Base-by-base conservation (phyloP, 768 basidiomycete species). In the Gyrodon lividus region DNA sequence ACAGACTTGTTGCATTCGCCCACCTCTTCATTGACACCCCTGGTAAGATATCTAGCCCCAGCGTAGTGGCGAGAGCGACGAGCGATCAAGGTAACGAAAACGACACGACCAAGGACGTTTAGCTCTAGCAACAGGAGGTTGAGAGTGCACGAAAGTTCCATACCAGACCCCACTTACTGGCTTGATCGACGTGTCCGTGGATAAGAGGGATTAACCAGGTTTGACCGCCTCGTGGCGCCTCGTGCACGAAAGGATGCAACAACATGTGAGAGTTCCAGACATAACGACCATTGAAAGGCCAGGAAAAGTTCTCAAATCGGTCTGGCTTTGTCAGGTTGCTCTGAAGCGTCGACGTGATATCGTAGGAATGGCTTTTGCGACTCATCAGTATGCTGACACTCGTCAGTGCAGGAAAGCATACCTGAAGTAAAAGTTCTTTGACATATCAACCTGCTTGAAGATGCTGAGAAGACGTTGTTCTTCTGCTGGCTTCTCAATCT, bases 401-500 rank as follows among this genome's bases (percentile, higher is more conserved):
- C 6, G 17, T 19, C 39, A 1, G 6, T 1, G 19, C 28, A 5
- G 30, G 47, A 31, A 51, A 24, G 51, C 65, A 31, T 57, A 92
- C 92, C 91, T 94, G 71, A 98, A 98, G 72, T 98, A 99, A 67
- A 98, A 98, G 73, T 98, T 98, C 73, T 98, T 98, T n/a, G 89
- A 87, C 79, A 98, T 83, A 63, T 99, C 96, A 1, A 98, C 94
- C 68, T 95, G 92, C 65, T 93, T 94, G 76, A 98, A 99, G 8
- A 90, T 82, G 53, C 84, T 87, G 74, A 95, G 83, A 30, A 94
- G 76, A 8, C 92, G 83, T 61, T 89, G 88, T 64, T 98, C 95
- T 62, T 97, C 93, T 0, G 89, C 77, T 0, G 87, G 87, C 58
- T 89, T 88, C 40, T 97, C 96, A 17, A 92, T 70, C 71, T 87